Evolutionary conservation across 805 yeast genomes (phyloP), one percentile per base, ranked within the genome.

Genomic region (Saccharomyces eubayanus): DNA sequence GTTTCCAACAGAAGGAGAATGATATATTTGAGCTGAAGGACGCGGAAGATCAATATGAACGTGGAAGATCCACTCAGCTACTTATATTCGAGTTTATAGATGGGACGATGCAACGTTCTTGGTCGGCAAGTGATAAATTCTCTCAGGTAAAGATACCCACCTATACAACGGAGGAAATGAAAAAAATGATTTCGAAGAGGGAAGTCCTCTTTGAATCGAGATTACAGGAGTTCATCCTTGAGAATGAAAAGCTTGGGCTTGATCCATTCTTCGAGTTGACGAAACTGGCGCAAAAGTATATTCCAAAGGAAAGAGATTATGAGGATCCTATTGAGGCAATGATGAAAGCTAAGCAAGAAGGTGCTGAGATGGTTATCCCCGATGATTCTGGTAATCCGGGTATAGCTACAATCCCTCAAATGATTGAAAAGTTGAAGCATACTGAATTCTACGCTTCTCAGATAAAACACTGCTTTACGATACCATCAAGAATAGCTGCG

Each of bases 51-150:
- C 70, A 67, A 14, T 63, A 61, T 6, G 62, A 61, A 1, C 6
- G 14, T 9, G 72, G 72, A 11, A 66, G 66, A 12, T 66, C 74
- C 0, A 74, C 76, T 21, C 90, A 84, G 58, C 62, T 87, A 8
- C 72, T 91, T 28, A 74, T 88, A 1, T 86, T 91, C 63, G 91
- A 86, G 58, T 88, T 91, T 66, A 75, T 81, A 16, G 96, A 91
- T 66, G 87, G 86, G 12, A 74, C 77, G 54, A 64, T 78, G 62
- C 59, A 73, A 62, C 78, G 73, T 61, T 80, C 72, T 59, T 80
- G 75, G 74, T 78, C 72, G 46, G 78, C 67, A 71, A 62, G 72
- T 12, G 66, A 73, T 3, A 73, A 63, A 43, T 49, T 49, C 50
- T 70, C 77, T 5, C 78, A 77, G 49, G 73, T 83, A 55, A 75